Percentiles rank a stretch among this genome's conserved stretches.
These are phyloP conservation scores for Pythium plurisporium DNA, from an alignment of 352 stramenopile species.

Conservation along the genomic window DNA sequence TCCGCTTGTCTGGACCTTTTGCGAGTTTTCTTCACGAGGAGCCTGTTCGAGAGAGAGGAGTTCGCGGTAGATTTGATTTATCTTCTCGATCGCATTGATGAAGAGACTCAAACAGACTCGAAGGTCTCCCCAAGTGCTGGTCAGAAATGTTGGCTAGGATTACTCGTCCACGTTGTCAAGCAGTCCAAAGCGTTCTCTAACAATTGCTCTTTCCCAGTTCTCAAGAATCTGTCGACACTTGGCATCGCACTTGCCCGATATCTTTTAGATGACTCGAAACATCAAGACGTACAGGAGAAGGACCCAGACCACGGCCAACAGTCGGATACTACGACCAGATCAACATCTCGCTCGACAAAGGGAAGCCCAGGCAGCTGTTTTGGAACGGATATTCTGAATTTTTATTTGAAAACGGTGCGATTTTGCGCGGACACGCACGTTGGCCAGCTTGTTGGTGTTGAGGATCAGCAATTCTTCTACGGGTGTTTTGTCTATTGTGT, in stretches of 20 bases:
- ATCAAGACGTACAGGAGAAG: slow-evolving; percentile 5
- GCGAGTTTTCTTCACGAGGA: slow-evolving; percentile 30
- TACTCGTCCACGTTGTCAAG: slow-evolving; percentile 54
- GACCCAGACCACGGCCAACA: too few species aligned
- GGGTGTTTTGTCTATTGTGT: slow-evolving; percentile 57
- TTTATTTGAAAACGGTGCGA: slow-evolving; percentile 43
- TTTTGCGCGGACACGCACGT: slow-evolving; percentile 34
- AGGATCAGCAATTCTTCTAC: slow-evolving; percentile 74
- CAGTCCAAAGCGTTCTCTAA: slow-evolving; percentile 35
- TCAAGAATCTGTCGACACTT: slow-evolving; percentile 57
- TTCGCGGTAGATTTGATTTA: slow-evolving; percentile 63
- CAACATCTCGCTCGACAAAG: neutral
- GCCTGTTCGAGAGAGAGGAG: slow-evolving; percentile 51
- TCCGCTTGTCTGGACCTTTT: slow-evolving; percentile 44
- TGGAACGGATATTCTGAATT: slow-evolving; percentile 42
- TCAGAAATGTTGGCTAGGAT: slow-evolving; percentile 57
- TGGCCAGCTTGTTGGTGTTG: slow-evolving; percentile 34
- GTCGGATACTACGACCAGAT: too few species aligned
- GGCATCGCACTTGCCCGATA: slow-evolving; percentile 50
- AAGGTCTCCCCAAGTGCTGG: slow-evolving; percentile 15
- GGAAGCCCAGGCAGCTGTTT: slow-evolving; percentile 30
- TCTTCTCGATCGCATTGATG: slow-evolving; percentile 49
- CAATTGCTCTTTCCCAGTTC: slow-evolving; percentile 38
- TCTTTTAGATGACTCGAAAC: slow-evolving; percentile 47
- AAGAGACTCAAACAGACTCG: slow-evolving; percentile 15